Percentiles rank a stretch among this genome's conserved stretches.
These are phyloP conservation scores for Myrica gale DNA, from an alignment of 306 rosid species.

Conservation along the genomic window DNA sequence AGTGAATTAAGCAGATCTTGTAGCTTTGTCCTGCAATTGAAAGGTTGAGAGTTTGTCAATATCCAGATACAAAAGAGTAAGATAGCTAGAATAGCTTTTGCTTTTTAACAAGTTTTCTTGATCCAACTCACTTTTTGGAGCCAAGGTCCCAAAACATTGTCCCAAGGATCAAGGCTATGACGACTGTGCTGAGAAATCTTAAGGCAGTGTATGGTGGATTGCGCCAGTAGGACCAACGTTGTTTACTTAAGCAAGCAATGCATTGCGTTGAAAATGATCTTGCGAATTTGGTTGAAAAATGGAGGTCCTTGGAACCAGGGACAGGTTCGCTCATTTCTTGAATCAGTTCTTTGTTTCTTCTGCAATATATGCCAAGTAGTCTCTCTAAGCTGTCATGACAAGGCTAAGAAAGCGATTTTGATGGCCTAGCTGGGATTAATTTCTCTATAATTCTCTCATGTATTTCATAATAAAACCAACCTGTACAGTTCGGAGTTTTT, in stretches of 20 bases:
- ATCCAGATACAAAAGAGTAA: too few species aligned
- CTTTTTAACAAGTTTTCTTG: background rate
- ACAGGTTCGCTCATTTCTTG: constrained; percentile 52
- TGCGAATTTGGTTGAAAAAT: constrained; percentile 47
- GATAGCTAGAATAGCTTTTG: too few species aligned
- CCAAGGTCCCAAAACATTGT: constrained; percentile 77
- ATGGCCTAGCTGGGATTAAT: too few species aligned
- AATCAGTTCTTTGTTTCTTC: constrained; percentile 58
- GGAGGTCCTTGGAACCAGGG: constrained; percentile 51
- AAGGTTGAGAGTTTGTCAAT: too few species aligned
- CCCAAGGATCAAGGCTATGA: constrained; percentile 59
- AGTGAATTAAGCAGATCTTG: constrained; percentile 61
- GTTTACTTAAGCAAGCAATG: constrained; percentile 69
- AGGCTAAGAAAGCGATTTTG: too few species aligned
- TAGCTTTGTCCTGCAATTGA: constrained; percentile 36
- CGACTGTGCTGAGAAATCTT: constrained; percentile 42
- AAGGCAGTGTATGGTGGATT: constrained; percentile 63
- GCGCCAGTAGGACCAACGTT: constrained; percentile 66
- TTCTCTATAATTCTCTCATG: too few species aligned
- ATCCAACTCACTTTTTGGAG: constrained; percentile 52
- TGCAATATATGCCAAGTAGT: constrained; percentile 24
- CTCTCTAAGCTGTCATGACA: background rate
- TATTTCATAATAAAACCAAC: constrained; percentile 11
- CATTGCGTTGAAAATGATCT: constrained; percentile 48
- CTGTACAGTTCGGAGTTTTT: constrained; percentile 40